Evolutionary conservation across 2,329 filamentous ascomycete species (phyloP).

Genomic region (Aspergillus ustus): DNA sequence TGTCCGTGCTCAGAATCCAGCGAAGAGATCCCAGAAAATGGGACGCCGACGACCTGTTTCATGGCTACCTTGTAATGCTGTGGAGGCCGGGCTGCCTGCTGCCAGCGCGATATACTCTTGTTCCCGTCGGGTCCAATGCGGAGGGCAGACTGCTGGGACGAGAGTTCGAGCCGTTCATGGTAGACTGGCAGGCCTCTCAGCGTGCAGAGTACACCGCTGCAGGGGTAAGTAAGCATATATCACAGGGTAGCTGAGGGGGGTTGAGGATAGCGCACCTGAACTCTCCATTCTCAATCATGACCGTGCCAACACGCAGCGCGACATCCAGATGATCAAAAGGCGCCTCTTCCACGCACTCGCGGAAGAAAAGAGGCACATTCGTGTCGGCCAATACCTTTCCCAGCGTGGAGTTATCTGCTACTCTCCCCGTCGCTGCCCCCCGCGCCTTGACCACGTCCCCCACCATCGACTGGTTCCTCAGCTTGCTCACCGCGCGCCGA

Average conservation of each 20-base stretch:
- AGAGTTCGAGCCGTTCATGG: conserved; percentile 8
- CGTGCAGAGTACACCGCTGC: conserved; percentile 20
- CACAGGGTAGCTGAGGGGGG: not conserved
- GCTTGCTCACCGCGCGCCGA: not conserved
- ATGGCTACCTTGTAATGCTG: conserved; percentile 46
- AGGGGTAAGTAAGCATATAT: not conserved
- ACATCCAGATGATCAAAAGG: conserved; percentile 48
- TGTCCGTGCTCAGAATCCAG: conserved; percentile 18
- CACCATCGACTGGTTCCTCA: not conserved
- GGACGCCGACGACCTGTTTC: conserved; percentile 48
- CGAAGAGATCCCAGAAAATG: conserved; percentile 38
- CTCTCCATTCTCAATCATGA: conserved; percentile 49
- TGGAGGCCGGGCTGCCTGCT: not conserved
- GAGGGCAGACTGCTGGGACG: not conserved
- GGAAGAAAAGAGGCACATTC: conserved; percentile 37
- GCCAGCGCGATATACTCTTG: conserved; percentile 16
- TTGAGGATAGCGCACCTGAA: not conserved
- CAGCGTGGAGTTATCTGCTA: not conserved
- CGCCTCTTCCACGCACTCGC: conserved; percentile 36
- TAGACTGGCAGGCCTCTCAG: conserved; percentile 18
- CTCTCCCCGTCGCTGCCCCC: not conserved
- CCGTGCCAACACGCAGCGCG: conserved; percentile 45
- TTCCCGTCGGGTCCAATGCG: not conserved
- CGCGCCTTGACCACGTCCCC: not conserved
- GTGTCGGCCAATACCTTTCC: conserved; percentile 21